Evolutionary conservation across 2,329 filamentous ascomycete genomes (phyloP), one percentile per base, ranked within the genome.

Genomic region (Cucurbitaria berberidis): DNA sequence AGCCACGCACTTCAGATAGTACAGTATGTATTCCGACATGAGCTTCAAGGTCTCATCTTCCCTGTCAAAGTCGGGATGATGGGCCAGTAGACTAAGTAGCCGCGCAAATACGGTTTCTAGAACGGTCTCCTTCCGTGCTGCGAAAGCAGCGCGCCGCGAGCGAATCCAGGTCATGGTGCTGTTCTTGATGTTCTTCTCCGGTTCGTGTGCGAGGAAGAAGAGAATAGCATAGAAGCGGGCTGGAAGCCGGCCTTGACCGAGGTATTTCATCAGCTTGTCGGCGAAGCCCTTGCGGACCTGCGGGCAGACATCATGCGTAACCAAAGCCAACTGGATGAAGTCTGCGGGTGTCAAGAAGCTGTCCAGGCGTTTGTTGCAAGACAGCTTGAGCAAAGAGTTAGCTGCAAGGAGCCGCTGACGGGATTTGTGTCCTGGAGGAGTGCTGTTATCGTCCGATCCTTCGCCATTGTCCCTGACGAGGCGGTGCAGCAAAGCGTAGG

Each of bases 201-300:
- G 95, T 76, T 99, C 95, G 71, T 95, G 97, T 1, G 95, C 93
- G 27, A 92, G 89, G 38, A 98, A 79, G 78, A 97, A 98, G 5
- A 96, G 82, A 35, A 96, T 88, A 0, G 91, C 89, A 74, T 96
- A 95, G 81, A 96, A 99, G 9, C 93, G 87, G 11, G 83, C 79
- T 1, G 86, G 82, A 2, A 96, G 81, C 62, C 83, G 86, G 49
- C 84, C 84, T 47, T 89, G 85, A 9, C 89, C 89, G 4, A 98
- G 84, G 67, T 96, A 93, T 76, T 96, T 97, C 76, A 96, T 95
- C 35, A 99, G 80, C 64, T 93, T 92, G 66, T 87, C 86, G 47
- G 95, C 82, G 66, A 99, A 98, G 1, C 84, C 85, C 41, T 83
- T 84, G 29, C 95, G 88, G 24, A 98, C 91, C 59, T 88, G 83